Percentiles rank a stretch among this genome's conserved stretches.
phyloP scores from a whole-genome alignment of 768 basidiomycete genomes.

The Russula brevipes region DNA sequence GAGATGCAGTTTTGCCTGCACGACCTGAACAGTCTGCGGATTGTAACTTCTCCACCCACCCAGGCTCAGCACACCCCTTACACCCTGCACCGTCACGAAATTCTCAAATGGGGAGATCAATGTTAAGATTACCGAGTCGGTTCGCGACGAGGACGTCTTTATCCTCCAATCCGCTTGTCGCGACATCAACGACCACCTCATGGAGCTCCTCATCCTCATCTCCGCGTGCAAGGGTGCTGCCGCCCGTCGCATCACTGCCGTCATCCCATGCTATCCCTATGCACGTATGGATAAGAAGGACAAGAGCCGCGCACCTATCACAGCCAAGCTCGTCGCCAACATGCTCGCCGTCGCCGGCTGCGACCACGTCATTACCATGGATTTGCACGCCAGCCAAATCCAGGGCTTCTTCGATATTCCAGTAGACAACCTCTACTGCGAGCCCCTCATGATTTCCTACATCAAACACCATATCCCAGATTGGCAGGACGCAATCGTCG shows the following conservation, averaged over 20 bases:
- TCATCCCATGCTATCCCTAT: conserved; percentile 97
- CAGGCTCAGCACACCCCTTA: conserved; percentile 87
- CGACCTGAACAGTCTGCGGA: conserved; percentile 40
- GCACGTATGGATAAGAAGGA: conserved; percentile 98
- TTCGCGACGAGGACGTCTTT: conserved; percentile 98
- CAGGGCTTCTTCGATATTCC: conserved; percentile 99
- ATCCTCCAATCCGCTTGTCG: conserved; percentile 89
- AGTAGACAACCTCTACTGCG: conserved; percentile 95
- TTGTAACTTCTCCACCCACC: conserved; percentile 38
- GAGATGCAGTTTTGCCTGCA: conserved; percentile 48
- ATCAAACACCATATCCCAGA: conserved; percentile 80
- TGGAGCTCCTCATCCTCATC: conserved; percentile 98
- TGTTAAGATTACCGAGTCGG: conserved; percentile 90
- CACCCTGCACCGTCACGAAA: conserved; percentile 78
- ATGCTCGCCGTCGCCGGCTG: conserved; percentile 97
- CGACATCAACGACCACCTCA: conserved; percentile 93
- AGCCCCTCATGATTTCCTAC: conserved; percentile 91
- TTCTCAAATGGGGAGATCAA: conserved; percentile 96
- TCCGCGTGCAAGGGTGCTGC: conserved; percentile 97
- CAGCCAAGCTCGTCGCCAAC: conserved; percentile 96
- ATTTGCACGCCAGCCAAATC: conserved; percentile 95
- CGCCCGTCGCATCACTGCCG: conserved; percentile 91
- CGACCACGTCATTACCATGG: conserved; percentile 99
- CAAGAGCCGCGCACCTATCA: conserved; percentile 92
- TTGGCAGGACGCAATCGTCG: conserved; percentile 88